Conservation (phyloP, 2,329 filamentous ascomycete genomes). For the Chrysoporthe cubensis region DNA sequence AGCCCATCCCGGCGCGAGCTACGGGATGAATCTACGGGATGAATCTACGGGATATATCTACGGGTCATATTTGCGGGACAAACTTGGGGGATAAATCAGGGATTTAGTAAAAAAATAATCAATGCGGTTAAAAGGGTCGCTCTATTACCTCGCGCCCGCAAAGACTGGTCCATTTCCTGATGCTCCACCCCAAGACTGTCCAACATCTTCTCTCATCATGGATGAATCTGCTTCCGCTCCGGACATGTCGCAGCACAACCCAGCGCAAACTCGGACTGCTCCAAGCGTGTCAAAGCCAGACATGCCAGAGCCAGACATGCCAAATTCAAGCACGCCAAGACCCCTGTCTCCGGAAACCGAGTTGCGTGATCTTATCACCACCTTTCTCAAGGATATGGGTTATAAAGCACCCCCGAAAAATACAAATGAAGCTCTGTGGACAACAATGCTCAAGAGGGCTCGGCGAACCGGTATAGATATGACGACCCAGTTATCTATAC, state of each 20-base stretch:
- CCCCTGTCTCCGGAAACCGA: not conserved
- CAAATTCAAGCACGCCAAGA: not conserved
- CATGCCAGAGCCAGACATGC: too few relatives aligned
- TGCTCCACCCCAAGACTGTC: not conserved
- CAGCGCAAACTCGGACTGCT: not conserved
- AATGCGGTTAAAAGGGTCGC: too few relatives aligned
- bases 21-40: too few relatives aligned
- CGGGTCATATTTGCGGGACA: too few relatives aligned
- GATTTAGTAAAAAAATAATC: too few relatives aligned
- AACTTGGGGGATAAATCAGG: too few relatives aligned
- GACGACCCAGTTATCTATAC: not conserved
- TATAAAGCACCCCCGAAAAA: not conserved
- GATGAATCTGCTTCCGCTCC: not conserved
- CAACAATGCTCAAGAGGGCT: slow-evolving; percentile 9
- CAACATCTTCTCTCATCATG: not conserved
- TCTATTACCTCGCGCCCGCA: too few relatives aligned
- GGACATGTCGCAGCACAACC: not conserved
- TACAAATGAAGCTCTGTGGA: slow-evolving; percentile 2
- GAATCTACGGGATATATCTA: too few relatives aligned
- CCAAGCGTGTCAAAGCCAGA: not conserved
- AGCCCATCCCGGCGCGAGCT: too few relatives aligned
- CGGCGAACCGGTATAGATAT: not conserved
- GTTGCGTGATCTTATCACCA: not conserved
- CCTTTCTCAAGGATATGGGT: not conserved
- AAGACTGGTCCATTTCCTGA: not conserved